Evolutionary conservation across 768 basidiomycete species (phyloP), one percentile per base, ranked within the genome.

Genomic region (Pisolithus albus): DNA sequence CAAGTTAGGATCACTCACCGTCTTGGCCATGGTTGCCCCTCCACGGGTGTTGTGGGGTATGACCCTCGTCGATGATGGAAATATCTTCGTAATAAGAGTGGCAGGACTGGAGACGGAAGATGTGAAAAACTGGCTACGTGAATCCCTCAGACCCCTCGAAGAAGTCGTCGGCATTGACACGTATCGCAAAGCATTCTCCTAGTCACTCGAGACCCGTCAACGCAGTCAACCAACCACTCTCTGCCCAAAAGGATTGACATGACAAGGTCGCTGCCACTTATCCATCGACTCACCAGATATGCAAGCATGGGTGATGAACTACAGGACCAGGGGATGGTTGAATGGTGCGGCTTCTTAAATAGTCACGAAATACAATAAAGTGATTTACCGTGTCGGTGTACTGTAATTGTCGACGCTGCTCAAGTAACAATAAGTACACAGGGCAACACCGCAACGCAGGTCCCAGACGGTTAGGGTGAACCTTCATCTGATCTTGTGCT

Each of bases 21-120:
- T 96, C 51, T 86, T 88, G 77, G 69, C 79, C 63, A 61, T 64
- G 1, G 37, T 60, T 21, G 55, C 61, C 2, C 87, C 89, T 1
- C 72, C 75, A n/a, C 73, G 75, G 18, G 68, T 93, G 56, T 64
- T 94, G 28, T 97, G 95, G 94, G 89, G 86, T 18, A 70, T 88
- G 58, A 92, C 88, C 60, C 64, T 73, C 11, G 67, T 91, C 2
- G 64, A 70, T 19, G 64, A 67, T 26, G 71, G 71, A 32, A 63
- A 62, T 52, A 78, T 80, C 23, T 75, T 79, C 8, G 70, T 96
- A 28, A 66, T 95, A 49, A 78, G 92, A 57, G 77, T 83, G 10
- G 90, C 88, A 8, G 92, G 82, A 16, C 73, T 70, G 59, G 87
- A 89, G 60, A 83, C 88, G 36, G 90, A 94, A 68, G 70, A 72